Base-by-base conservation (phyloP, 495 filamentous ascomycete species). In the Hyaloscypha hepaticicola region DNA sequence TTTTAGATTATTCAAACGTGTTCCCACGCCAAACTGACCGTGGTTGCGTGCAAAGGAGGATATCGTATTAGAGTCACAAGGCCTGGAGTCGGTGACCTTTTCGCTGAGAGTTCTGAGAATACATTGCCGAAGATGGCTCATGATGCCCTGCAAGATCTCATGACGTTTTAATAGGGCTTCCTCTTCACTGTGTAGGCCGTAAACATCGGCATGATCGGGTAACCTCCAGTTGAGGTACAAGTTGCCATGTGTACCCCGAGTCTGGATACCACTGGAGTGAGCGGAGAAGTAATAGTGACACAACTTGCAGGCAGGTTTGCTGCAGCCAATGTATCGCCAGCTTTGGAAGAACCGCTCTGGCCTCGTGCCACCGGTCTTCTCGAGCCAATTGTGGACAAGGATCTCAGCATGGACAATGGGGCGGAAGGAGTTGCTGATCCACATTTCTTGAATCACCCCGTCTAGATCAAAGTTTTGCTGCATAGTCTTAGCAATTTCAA, bases 281-380 rank as follows among this genome's bases (percentile, higher is more conserved):
- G 31, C 27, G 4, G 58, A 56, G 38, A 74, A 72, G 49, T 71
- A 72, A 22, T 65, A 58, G 22, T 70, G 31, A 56, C 72, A 74
- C 5, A 74, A 33, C 21, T 59, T 57, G 66, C 72, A 74, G 0
- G 64, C 68, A 9, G 70, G 72, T 31, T 74, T 74, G 61, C 67
- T 70, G 6, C 52, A 50, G 52, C 72, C 72, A 25, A 74, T 72
- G 48, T 72, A 74, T 12, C 31, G 38, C 52, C 45, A 61, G 0
- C 58, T 59, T 27, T 69, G 48, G 68, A 72, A 74, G 59, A 72
- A 74, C 25, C 50, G 28, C 21, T 34, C 21, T 3, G 41, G 49
- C 12, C 41, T 57, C 0, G 53, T 65, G 12, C 31, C 41, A 16
- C 69, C 67, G 31, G 27, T 38, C 8, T 48, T 33, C 5, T 59